Base-by-base conservation (phyloP, 2,329 filamentous ascomycete genomes). In the Paecilomyces dactylethromorphus region DNA sequence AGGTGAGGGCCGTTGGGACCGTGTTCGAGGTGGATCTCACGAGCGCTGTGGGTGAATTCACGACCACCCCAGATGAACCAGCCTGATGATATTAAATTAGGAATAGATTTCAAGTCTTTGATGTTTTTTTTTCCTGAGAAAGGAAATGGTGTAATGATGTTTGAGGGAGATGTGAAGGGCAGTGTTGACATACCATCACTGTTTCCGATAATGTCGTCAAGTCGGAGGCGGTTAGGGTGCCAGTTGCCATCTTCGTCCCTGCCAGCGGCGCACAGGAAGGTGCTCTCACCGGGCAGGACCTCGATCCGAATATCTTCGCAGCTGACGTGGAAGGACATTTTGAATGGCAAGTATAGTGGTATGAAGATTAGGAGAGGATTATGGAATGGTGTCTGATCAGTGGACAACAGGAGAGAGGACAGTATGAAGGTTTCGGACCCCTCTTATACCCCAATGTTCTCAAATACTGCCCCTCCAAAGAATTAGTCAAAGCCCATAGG, bases 31-130 rank as follows among this genome's bases (percentile, higher is more conserved):
- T 33, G 31, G 33, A 66, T 58, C 39, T 66, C 59, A 3, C 45
- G 18, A 11, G 64, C 63, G 24, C 51, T 59, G 15, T 35, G 58
- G 39, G 63, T 64, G 60, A 66, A 66, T 26, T 65, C 60, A 18
- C 35, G 31, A 3, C 64, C 63, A 29, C 61, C 64, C 64, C 64
- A 66, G 58, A 64, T 56, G 56, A 66, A 66, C 60, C 61, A 64
- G 13, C 64, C 64, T 66, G 15, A 53, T 4, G 50, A 22, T 18
- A n/a, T 22, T 45, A 3, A 13, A 12, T 52, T 10, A 45, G 35
- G 13, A 18, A 45, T 45, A n/a, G 6, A 7, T 10, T 45, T n/a
- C 6, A 45, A n/a, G 13, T 45, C 6, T 21, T 18, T 29, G 26
- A 26, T 26, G 24, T 3, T 3, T 26, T 26, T 26, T 26, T 26